Base-by-base conservation (phyloP, 2,329 filamentous ascomycete genomes). In the Aspergillus neoniger region DNA sequence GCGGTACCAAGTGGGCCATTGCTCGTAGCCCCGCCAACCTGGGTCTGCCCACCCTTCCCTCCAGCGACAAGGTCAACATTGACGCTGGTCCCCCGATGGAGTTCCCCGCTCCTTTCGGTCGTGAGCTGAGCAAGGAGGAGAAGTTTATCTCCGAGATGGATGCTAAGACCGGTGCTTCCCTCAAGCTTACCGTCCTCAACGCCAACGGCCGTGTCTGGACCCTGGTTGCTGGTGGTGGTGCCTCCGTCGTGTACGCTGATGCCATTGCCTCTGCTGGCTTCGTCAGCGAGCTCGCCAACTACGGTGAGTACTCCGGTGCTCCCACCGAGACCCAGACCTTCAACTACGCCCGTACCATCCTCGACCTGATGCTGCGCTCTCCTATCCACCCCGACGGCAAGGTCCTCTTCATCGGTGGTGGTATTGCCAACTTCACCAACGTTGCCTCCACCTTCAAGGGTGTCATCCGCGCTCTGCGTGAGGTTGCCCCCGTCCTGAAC, bases 371-470 rank as follows among this genome's bases (percentile, higher is more conserved):
- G 91, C 90, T 99, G 71, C 91, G 95, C 70, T 90, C 94, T 58
- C 94, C 95, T 61, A 80, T 87, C 76, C 85, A 87, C 79, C 86
- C 91, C 63, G 89, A 97, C 75, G 95, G 95, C 84, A 99, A 98
- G 87, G 92, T 99, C 57, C 89, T 99, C 68, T 99, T 99, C 87
- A 98, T 99, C 70, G 95, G 95, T 80, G 95, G 95, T 83, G 95
- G 95, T 86, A 99, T 99, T 86, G 95, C 95, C 86, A 99, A 99
- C 90, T 99, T 99, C 85, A 99, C 95, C 85, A 99, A 98, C 83
- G 95, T 99, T 58, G 95, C 95, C 63, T 95, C 91, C 72, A 99
- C 95, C 67, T 99, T 99, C 90, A 99, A 99, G 88, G 95, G 95
- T 84, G 94, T 99, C 79, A 99, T 99, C 78, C 90, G 92, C 71